Percentiles rank a stretch among this genome's conserved stretches.
Evolutionary conservation across 352 stramenopile species (phyloP).

Genomic region (Pythium catenulatum): DNA sequence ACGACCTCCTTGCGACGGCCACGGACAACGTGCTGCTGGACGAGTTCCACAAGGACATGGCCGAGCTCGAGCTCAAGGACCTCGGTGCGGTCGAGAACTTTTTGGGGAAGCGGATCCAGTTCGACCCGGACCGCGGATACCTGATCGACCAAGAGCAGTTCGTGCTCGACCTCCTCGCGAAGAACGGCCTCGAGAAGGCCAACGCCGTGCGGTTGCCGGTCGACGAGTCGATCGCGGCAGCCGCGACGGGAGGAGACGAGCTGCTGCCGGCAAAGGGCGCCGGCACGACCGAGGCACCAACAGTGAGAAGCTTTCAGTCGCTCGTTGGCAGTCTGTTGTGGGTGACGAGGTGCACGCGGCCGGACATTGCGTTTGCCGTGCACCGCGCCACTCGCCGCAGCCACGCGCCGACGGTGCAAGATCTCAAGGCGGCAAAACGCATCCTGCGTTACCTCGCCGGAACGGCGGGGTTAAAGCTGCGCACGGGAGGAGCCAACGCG

Average conservation of each 20-base stretch:
- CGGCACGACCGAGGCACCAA: constrained; percentile 34
- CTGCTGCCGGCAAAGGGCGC: constrained; percentile 18
- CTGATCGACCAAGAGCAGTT: constrained; percentile 48
- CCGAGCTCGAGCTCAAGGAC: constrained; percentile 53
- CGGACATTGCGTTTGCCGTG: constrained; percentile 56
- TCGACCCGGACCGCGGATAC: constrained; percentile 8
- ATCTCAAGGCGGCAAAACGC: constrained; percentile 50
- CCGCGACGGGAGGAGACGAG: background rate
- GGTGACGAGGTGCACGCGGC: constrained; percentile 38
- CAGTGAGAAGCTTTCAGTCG: constrained; percentile 54
- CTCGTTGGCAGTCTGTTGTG: constrained; percentile 65
- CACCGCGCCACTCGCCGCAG: constrained; percentile 41
- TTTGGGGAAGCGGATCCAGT: constrained; percentile 54
- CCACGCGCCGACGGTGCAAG: constrained; percentile 25
- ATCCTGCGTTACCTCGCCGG: constrained; percentile 57
- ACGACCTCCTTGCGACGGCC: constrained; percentile 60
- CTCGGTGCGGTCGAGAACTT: constrained; percentile 51
- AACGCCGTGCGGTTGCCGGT: constrained; percentile 43
- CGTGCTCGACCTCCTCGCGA: constrained; percentile 47
- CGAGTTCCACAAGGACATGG: constrained; percentile 44
- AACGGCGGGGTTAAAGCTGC: no score
- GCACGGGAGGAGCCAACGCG: no score
- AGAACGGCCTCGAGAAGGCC: constrained; percentile 16
- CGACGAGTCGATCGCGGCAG: background rate
- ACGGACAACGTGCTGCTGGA: constrained; percentile 30